A percentile compares a stretch with the other conserved stretches of the same genome.
Evolutionary conservation across 1,284 basidiomycete species (phyloP).

Genomic region (Macrocybe sp.): DNA sequence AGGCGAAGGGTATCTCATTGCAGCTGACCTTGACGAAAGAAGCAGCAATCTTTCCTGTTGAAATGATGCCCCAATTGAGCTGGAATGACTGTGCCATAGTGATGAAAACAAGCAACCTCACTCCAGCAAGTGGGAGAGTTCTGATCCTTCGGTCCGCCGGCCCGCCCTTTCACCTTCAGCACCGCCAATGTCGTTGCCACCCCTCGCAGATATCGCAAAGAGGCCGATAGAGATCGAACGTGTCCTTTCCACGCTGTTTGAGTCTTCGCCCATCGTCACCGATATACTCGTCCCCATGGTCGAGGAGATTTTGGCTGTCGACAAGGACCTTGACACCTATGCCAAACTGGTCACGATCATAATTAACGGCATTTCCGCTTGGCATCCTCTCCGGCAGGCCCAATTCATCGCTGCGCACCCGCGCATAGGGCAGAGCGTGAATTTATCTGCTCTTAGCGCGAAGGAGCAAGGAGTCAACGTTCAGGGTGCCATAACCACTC

Average conservation of each 20-base stretch:
- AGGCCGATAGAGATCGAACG: no score
- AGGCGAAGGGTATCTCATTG: neutral
- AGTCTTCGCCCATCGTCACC: constrained; percentile 60
- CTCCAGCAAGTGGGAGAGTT: neutral
- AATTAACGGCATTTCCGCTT: constrained; percentile 45
- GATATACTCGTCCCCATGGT: constrained; percentile 56
- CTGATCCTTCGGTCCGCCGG: constrained; percentile 1
- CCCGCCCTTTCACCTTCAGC: no score
- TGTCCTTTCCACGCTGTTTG: constrained; percentile 56
- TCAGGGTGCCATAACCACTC: constrained; percentile 36
- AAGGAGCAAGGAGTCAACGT: constrained; percentile 64
- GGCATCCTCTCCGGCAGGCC: constrained; percentile 56
- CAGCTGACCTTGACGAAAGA: constrained; percentile 32
- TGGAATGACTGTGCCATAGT: constrained; percentile 6
- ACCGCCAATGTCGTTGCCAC: no score
- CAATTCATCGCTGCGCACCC: constrained; percentile 82
- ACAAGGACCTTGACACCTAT: constrained; percentile 40
- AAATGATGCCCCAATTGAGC: constrained; percentile 42
- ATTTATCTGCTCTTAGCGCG: constrained; percentile 68
- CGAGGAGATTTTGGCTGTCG: constrained; percentile 24
- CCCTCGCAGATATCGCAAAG: no score
- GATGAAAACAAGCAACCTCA: neutral
- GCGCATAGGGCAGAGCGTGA: constrained; percentile 77
- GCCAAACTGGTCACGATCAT: constrained; percentile 57
- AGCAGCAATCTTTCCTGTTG: constrained; percentile 35